Percentiles rank a stretch among this genome's conserved stretches.
phyloP scores from a whole-genome alignment of 2,329 filamentous ascomycete species.

The Colletotrichum chrysophilum region DNA sequence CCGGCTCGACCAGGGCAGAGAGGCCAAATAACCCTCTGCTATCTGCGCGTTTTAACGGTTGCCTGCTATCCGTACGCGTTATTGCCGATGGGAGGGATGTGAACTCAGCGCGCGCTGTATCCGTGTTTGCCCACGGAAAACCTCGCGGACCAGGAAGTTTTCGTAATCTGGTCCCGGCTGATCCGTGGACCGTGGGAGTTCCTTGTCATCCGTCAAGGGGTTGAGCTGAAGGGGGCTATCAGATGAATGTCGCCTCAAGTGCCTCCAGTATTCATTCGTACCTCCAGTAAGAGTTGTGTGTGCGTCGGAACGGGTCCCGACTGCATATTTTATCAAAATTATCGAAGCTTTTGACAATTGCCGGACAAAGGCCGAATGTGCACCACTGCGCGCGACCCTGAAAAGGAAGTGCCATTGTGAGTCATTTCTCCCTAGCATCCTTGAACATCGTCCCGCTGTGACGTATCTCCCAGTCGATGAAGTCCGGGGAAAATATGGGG shows the following conservation, averaged over 20 bases:
- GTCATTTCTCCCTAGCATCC: slow-evolving; percentile 14
- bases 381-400: not conserved
- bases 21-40: not conserved
- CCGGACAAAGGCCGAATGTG: not conserved
- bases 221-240: not conserved
- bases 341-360: not conserved
- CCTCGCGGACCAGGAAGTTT: not conserved
- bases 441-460: slow-evolving; percentile 10
- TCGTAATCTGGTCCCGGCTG: not conserved
- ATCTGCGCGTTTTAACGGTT: not conserved
- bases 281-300: not conserved
- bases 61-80: not conserved
- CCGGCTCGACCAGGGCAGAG: not conserved
- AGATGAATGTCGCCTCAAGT: not conserved
- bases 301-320: not conserved
- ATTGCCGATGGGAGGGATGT: not conserved
- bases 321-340: not conserved
- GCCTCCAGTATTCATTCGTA: not conserved
- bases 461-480: slow-evolving; percentile 3
- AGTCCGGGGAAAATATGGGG: slow-evolving; percentile 20
- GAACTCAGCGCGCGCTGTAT: not conserved
- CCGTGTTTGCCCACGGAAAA: not conserved
- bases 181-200: not conserved
- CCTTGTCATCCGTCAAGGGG: not conserved
- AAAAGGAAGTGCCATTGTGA: not conserved